Base-by-base conservation (phyloP, 768 basidiomycete species). In the Podaxis carcinomalis region DNA sequence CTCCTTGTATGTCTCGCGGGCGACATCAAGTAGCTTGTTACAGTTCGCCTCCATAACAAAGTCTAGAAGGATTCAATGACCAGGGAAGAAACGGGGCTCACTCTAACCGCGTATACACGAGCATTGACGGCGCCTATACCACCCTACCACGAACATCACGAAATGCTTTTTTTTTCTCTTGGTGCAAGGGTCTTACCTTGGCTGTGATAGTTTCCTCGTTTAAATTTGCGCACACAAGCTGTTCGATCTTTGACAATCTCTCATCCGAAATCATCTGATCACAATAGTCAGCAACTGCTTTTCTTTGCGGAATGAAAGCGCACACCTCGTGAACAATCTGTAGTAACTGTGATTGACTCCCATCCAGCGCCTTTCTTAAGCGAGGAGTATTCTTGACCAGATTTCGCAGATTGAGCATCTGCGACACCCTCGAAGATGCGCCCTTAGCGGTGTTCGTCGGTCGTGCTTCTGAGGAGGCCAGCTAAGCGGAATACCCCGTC, bases 1-100 rank as follows among this genome's bases (percentile, higher is more conserved):
- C 72, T 99, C 95, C 66, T 89, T 92, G 77, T 89, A 98, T 0
- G 95, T 95, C 71, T 93, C 93, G 2, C 97, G 83, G 1, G 96
- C 97, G 5, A 98, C 93, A 64, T 98, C 96, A 32, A 99, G 86
- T 9, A 96, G 78, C 28, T 85, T 84, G 65, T 93, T 92, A 67
- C 81, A 83, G 62, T 91, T 90, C 2, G 92, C 90, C 83, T 89
- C 50, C 5, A 32, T 35, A 46, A 19, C 40, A 25, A 36, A 36
- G 10, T 32, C 16, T 14, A 44, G 19, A 42, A 44, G 46, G 27
- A 32, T 13, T 9, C 16, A 2, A 35, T 42, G 14, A 50, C 63
- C 51, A 36, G 19, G 52, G 27, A 9, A 40, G 19, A 7, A 49
- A 28, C 50, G 39, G n/a, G 39, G 27, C 56, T 21, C 54, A 84